A percentile compares a stretch with the other conserved stretches of the same genome.
These are phyloP conservation scores for Orychophragmus violaceus DNA, from an alignment of 345 rosid species.

Conservation along the genomic window DNA sequence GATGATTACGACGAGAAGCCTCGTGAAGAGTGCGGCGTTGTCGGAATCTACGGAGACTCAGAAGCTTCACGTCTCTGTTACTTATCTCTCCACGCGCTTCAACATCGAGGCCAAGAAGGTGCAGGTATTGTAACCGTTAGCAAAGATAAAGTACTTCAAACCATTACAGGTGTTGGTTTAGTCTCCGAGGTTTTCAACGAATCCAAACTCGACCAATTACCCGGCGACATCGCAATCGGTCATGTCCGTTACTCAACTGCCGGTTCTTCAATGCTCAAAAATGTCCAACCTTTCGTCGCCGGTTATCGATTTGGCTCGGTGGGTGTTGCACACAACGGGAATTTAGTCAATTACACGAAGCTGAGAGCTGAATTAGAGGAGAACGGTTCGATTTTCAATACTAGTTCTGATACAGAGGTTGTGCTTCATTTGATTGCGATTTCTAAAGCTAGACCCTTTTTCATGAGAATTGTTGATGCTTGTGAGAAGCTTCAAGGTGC, in stretches of 20 bases:
- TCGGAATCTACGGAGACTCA: constrained; percentile 85
- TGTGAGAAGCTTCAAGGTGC: constrained; percentile 87
- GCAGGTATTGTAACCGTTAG: constrained; percentile 93
- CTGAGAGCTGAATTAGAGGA: constrained; percentile 75
- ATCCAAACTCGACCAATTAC: constrained; percentile 77
- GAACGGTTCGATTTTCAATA: constrained; percentile 84
- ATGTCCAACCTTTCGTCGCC: constrained; percentile 98
- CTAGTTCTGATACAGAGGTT: constrained; percentile 94
- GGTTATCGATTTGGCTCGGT: constrained; percentile 83
- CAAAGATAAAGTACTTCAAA: constrained; percentile 53
- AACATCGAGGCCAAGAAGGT: constrained; percentile 98
- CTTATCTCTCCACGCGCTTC: constrained; percentile 88
- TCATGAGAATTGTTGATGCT: constrained; percentile 87
- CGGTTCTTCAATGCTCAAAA: constrained; percentile 87
- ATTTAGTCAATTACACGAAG: constrained; percentile 66
- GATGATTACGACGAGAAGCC: constrained; percentile 63
- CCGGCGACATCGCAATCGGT: constrained; percentile 85
- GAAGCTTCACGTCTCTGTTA: constrained; percentile 92
- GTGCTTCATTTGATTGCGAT: constrained; percentile 92
- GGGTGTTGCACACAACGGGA: constrained; percentile 96
- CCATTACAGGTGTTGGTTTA: constrained; percentile 88
- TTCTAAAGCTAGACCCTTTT: constrained; percentile 84
- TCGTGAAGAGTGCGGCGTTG: constrained; percentile 97
- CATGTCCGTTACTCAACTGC: constrained; percentile 97
- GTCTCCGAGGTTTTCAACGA: constrained; percentile 90